These are phyloP conservation scores for Daldinia sp. DNA, from an alignment of 2,329 filamentous ascomycete genomes.

Conservation along the genomic window DNA sequence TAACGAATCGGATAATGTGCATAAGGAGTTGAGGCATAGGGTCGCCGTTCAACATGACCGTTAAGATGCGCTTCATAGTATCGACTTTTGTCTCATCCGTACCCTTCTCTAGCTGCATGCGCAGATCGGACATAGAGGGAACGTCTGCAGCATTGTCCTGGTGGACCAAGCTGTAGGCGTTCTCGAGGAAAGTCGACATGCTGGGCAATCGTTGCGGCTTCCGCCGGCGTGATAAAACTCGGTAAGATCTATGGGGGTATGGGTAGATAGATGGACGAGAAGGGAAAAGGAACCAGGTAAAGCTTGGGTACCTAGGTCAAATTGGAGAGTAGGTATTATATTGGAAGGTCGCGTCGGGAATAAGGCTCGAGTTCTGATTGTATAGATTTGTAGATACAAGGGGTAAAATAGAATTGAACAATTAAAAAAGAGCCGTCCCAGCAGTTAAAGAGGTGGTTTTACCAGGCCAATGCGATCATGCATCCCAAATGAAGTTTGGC, in stretches of 20 bases:
- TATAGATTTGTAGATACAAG: conserved; percentile 19
- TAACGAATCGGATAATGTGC: conserved; percentile 99
- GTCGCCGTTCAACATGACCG: conserved; percentile 97
- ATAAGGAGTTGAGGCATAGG: conserved; percentile 94
- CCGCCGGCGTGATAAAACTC: conserved; percentile 40
- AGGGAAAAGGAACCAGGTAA: background rate
- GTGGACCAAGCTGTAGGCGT: conserved; percentile 95
- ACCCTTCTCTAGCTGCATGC: conserved; percentile 91
- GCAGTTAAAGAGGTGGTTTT: conserved; percentile 31
- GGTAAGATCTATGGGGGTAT: conserved; percentile 6
- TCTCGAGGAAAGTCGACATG: conserved; percentile 96
- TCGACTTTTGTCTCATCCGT: conserved; percentile 92
- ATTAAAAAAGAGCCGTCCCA: conserved; percentile 25
- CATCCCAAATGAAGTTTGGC: conserved; percentile 38
- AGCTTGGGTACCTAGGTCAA: conserved; percentile 3
- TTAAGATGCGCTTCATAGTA: conserved; percentile 95
- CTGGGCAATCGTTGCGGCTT: conserved; percentile 49
- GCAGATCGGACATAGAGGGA: conserved; percentile 88
- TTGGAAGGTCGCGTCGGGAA: conserved; percentile 7
- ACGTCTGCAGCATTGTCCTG: conserved; percentile 96
- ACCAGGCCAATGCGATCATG: conserved; percentile 38
- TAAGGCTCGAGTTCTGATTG: conserved; percentile 12
- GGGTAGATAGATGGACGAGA: background rate
- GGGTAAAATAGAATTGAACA: conserved; percentile 17
- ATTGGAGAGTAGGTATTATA: too few relatives aligned